Evolutionary conservation across 108 stramenopile genomes (phyloP), one percentile per base, ranked within the genome.

Genomic region (Skeletonema tropicum): DNA sequence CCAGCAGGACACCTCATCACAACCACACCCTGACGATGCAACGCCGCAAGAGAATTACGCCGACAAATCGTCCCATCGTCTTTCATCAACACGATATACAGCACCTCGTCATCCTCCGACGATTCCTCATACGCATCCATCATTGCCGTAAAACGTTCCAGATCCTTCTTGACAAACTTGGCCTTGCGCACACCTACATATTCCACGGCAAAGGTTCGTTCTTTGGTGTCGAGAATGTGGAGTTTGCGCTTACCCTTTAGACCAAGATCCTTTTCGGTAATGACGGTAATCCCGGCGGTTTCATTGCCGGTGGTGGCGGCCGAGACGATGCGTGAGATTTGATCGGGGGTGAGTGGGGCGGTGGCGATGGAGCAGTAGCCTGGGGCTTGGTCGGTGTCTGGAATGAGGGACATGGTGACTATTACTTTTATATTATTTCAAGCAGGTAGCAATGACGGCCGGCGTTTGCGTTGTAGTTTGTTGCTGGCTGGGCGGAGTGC

Each of bases 101-200:
- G 13, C 8, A 68, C 31, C 5, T 68, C 52, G 7, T 68, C 19
- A 1, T 60, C 57, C 26, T 29, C 26, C 1, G 26, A 29, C 5
- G 42, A 17, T 6, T 13, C 45, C 15, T 66, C 70, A 25, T 21
- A 61, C n/a, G 3, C 36, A 11, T 33, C 30, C 9, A 66, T 33
- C 70, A 71, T 71, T 46, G 64, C 64, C 46, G 25, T 25, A 29
- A 67, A 71, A 17, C 70, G 31, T 10, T 66, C 70, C 17, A 62
- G n/a, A 46, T 71, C 70, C 46, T 71, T 71, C 45, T 61, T 66
- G 33, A 71, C 26, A 55, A 66, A 66, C n/a, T 66, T 65, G 11
- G 70, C 64, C 64, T 71, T 71, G 5, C 70, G 30, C 49, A 66
- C 64, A 17, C 70, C 70, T 25, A 64, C 70, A 46, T 71, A 65